Evolutionary conservation across 2,329 filamentous ascomycete genomes (phyloP), one percentile per base, ranked within the genome.

Genomic region (Fusarium citri): DNA sequence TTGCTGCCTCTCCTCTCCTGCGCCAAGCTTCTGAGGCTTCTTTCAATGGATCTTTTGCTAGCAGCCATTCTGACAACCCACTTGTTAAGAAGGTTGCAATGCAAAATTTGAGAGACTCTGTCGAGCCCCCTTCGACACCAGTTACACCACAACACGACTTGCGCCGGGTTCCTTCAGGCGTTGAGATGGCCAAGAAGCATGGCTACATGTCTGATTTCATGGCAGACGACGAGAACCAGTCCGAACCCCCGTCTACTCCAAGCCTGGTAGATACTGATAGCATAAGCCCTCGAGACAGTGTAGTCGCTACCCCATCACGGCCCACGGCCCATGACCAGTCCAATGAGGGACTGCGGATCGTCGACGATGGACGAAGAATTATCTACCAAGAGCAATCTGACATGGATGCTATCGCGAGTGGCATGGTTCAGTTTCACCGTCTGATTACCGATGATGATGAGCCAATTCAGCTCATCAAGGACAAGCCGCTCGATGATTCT

Each of bases 211-310:
- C 72, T 61, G 71, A 74, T 43, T 76, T 72, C 30, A 74, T 75
- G 43, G 74, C 66, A 57, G 66, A 77, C 50, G 74, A 77, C 54
- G 72, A 74, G 56, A 74, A 76, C 66, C 66, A 73, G 67, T 75
- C 75, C 65, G 74, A 76, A 59, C 71, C 66, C 67, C 73, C 74
- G 42, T 76, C 74, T 66, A 75, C 74, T 42, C 75, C 75, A 40
- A 77, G 75, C 37, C 57, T 77, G 59, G 74, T 72, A 47, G 75
- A 76, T 73, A 77, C 75, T 68, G 75, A 76, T 71, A 77, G 75
- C 58, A 51, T 76, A 66, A 74, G 72, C 59, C 75, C 69, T 26
- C 75, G 69, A 64, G 75, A 77, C 25, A 77, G 73, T 66, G 43
- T 75, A 26, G 26, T 73, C 51, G 73, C 65, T 47, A 76, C 74